A percentile compares a stretch with the other conserved stretches of the same genome.
Evolutionary conservation across 2,329 filamentous ascomycete species (phyloP).

Genomic region (Verticillium tricorpus): DNA sequence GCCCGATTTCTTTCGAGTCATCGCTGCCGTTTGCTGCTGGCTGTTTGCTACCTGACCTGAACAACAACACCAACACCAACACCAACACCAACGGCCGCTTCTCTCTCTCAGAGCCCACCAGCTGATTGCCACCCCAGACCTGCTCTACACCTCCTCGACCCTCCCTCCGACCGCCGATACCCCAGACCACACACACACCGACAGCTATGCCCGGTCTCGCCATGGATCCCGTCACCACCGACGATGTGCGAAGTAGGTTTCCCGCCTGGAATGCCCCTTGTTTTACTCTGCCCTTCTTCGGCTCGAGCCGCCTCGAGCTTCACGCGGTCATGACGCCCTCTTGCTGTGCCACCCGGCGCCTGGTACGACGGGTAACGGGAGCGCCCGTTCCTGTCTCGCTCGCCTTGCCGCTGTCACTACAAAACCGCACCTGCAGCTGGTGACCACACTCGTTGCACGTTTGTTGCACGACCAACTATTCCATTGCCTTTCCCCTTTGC

Average conservation of each 20-base stretch:
- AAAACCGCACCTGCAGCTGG: too few species aligned
- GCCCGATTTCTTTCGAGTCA: not conserved
- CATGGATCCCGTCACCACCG: conserved; percentile 35
- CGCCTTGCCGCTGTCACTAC: too few species aligned
- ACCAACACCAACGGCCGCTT: not conserved
- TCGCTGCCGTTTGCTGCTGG: not conserved
- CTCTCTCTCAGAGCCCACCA: not conserved
- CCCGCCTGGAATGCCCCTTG: not conserved
- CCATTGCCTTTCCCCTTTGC: too few species aligned
- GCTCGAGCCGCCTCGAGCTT: not conserved
- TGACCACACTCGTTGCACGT: too few species aligned
- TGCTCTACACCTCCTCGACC: conserved; percentile 5
- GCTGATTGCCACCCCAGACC: not conserved
- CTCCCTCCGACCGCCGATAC: not conserved
- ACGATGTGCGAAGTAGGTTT: conserved; percentile 39
- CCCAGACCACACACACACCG: conserved; percentile 2
- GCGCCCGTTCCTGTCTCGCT: too few species aligned
- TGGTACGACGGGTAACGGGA: too few species aligned
- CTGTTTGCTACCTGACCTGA: not conserved
- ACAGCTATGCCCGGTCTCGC: conserved; percentile 35
- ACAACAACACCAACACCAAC: not conserved
- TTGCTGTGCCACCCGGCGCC: not conserved
- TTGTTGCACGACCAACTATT: too few species aligned
- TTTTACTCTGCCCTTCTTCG: not conserved
- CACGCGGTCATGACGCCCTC: not conserved